Evolutionary conservation across 768 basidiomycete genomes (phyloP).

Genomic region (Podaxis sp.): DNA sequence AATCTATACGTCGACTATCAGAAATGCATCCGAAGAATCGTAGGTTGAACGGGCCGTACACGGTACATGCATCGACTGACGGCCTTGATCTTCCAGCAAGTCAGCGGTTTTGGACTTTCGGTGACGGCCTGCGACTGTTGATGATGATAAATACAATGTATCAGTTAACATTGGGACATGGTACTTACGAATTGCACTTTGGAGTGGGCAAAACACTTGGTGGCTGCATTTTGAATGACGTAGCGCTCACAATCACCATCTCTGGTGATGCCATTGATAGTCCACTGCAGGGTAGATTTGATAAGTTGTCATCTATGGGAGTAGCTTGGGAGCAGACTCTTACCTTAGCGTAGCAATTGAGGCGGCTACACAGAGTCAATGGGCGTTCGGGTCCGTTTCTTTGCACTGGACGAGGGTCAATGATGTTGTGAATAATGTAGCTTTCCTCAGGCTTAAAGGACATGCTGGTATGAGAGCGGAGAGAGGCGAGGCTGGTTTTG

Average conservation of each 20-base stretch:
- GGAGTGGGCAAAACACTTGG: not conserved
- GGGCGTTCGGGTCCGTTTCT: constrained; percentile 9
- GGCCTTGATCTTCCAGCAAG: constrained; percentile 7
- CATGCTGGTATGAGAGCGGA: not conserved
- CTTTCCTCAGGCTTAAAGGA: constrained; percentile 4
- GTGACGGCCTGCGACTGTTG: not conserved
- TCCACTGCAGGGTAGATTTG: not conserved
- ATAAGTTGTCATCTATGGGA: not conserved
- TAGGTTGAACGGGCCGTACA: not conserved
- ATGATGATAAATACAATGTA: not conserved
- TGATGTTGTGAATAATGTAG: constrained; percentile 8
- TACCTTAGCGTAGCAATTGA: constrained; percentile 3
- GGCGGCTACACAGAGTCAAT: not conserved
- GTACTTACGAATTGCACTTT: not conserved
- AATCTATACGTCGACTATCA: not conserved
- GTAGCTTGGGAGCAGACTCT: not conserved
- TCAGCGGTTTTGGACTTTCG: constrained; percentile 3
- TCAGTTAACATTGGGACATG: not conserved
- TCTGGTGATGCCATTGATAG: not conserved
- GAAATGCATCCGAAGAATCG: not conserved
- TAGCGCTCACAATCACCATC: not conserved
- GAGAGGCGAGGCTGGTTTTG: not conserved
- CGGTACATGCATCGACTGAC: constrained; percentile 7
- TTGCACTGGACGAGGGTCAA: constrained; percentile 8
- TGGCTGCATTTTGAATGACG: not conserved